Evolutionary conservation across 75 land plant species (phyloP), one percentile per base, ranked within the genome.

Genomic region (Sequoiadendron giganteum): DNA sequence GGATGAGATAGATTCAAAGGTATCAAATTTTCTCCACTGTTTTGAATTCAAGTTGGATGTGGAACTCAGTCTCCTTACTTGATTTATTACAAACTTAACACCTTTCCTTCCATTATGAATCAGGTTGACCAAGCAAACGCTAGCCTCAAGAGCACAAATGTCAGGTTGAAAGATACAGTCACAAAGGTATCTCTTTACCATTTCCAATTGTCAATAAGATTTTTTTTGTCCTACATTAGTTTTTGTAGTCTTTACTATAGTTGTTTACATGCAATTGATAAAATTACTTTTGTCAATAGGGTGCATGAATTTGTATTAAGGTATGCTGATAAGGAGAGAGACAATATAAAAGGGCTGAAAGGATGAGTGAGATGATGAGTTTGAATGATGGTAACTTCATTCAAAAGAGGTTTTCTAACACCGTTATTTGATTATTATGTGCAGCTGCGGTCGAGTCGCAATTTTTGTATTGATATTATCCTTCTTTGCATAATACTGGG

Each of bases 1-100:
- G 88, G 98, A 97, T 89, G 98, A 97, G 89, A 96, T 95, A 81
- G 98, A 95, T 87, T 88, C 93, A 13, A 97, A 97, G 96, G 98
- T 97, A n/a, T 61, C 86, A 16, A 14, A 47, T 0, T 25, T 82
- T 82, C 11, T 82, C 47, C 25, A 47, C 10, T 82, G 15, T 82
- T 47, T 10, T 82, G 47, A 47, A 11, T 82, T 82, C 3, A 42
- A 47, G 49, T 4, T 45, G 32, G 32, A 45, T 82, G 84, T 43
- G 13, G 30, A 82, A n/a, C 3, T 47, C 16, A 28, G 30, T 45
- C n/a, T 10, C 3, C 49, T 82, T 82, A 5, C n/a, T 82, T 82
- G 32, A 82, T n/a, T 82, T 13, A 10, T n/a, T 47, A n/a, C 34
- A 11, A 32, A n/a, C 48, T 82, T n/a, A 47, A 47, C 30, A 21